Evolutionary conservation across 805 yeast genomes (phyloP).

Genomic region (Hemisphaericaspora nanyangensis): DNA sequence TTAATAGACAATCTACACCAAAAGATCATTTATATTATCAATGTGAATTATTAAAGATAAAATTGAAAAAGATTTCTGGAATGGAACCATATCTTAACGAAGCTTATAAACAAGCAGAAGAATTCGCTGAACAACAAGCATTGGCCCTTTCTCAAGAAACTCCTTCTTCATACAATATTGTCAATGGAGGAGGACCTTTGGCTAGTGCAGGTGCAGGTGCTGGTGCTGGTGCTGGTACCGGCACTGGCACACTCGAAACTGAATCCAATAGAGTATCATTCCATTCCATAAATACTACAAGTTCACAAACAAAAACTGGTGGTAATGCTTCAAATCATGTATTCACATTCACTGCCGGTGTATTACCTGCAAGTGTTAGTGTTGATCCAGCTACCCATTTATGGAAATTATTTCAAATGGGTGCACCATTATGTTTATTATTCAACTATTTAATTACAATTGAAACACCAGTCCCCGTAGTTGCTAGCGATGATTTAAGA

Average conservation of each 20-base stretch:
- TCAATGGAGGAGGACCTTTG: neutral
- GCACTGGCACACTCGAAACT: neutral
- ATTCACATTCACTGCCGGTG: constrained; percentile 71
- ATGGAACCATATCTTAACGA: constrained; percentile 63
- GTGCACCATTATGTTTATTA: constrained; percentile 84
- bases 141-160: constrained; percentile 40
- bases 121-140: constrained; percentile 70
- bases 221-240: neutral
- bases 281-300: neutral
- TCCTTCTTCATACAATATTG: too few relatives aligned
- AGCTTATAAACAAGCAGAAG: constrained; percentile 66
- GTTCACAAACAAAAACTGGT: constrained; percentile 5
- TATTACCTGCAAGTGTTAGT: constrained; percentile 64
- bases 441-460: constrained; percentile 59
- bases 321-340: constrained; percentile 30
- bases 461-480: constrained; percentile 48
- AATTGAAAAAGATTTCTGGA: constrained; percentile 59
- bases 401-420: constrained; percentile 86
- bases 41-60: constrained; percentile 51
- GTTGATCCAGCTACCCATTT: constrained; percentile 93
- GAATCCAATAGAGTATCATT: constrained; percentile 1
- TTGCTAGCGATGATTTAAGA: constrained; percentile 75
- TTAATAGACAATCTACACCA: constrained; percentile 62
- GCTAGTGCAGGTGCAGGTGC: neutral
- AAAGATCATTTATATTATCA: constrained; percentile 69